Percentiles rank a stretch among this genome's conserved stretches.
These are phyloP conservation scores for Macrolepiota fuliginosa DNA, from an alignment of 768 basidiomycete species.

Conservation along the genomic window DNA sequence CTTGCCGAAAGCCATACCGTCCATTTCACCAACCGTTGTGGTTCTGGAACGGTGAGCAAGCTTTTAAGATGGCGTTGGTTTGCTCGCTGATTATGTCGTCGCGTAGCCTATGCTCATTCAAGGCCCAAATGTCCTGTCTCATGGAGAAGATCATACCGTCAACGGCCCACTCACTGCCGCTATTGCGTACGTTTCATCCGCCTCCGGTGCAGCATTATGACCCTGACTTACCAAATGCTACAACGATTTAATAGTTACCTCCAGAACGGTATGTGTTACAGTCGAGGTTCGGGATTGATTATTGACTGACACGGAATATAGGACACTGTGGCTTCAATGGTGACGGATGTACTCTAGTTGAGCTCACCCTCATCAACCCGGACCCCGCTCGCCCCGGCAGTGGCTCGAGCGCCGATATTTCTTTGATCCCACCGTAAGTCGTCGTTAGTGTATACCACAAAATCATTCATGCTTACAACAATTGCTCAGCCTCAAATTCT, in stretches of 20 bases:
- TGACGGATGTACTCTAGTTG: slow-evolving; percentile 35
- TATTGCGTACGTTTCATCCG: slow-evolving; percentile 28
- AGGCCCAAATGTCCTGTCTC: slow-evolving; percentile 27
- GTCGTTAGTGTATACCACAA: neutral
- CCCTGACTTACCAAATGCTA: neutral
- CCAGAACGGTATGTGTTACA: neutral
- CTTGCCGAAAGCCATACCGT: slow-evolving; percentile 33
- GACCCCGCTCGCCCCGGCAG: slow-evolving; percentile 12
- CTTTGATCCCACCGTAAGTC: slow-evolving; percentile 38
- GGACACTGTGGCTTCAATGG: slow-evolving; percentile 37
- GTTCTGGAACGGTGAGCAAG: slow-evolving; percentile 26
- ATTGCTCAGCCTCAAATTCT: slow-evolving; percentile 32
- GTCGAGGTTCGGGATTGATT: neutral
- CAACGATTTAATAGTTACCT: neutral
- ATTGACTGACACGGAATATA: slow-evolving; percentile 13
- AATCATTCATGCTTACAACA: neutral
- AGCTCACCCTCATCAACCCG: slow-evolving; percentile 30
- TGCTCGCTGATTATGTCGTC: neutral
- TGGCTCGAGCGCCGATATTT: slow-evolving; percentile 20
- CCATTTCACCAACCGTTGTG: slow-evolving; percentile 35
- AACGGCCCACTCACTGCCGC: slow-evolving; percentile 28
- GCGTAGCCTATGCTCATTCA: slow-evolving; percentile 25
- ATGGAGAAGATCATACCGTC: slow-evolving; percentile 25
- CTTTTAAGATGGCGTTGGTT: neutral
- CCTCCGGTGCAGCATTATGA: neutral